Base-by-base conservation (phyloP, 371 early-diverging fungal species). In the Gilbertella persicaria region DNA sequence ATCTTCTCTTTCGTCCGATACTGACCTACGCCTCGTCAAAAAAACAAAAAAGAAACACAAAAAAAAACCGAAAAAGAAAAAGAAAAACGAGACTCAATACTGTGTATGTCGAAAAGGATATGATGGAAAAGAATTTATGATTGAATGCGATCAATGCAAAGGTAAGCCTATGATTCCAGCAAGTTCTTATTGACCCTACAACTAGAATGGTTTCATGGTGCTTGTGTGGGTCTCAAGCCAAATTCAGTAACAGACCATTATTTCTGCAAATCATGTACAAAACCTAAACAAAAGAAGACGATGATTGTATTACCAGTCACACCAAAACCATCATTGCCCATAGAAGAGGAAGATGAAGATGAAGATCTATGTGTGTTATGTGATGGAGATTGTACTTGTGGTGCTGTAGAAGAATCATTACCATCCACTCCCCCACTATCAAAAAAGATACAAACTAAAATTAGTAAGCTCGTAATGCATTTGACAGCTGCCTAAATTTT, bases 121-220 rank as follows among this genome's bases (percentile, higher is more conserved):
- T 55, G 79, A 89, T 60, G 89, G 89, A 23, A 74, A 76, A 43
- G 81, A 80, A 36, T 87, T 91, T 53, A 91, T 91, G 91, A 80
- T 91, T 58, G 87, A 86, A 33, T 91, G 91, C 54, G 90, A 91
- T 58, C 52, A 58, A 10, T 91, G 91, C 61, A 73, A 83, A 58
- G 81, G 79, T 53, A 67, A 50, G 28, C 21, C 0, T 7, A 13
- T 13, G 21, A 36, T 24, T 9, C 14, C 13, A 41, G 4, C 9
- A 12, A 19, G 35, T 16, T 4, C 16, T 24, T 39, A 12, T 35
- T 25, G 19, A 16, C 0, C 20, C 7, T 23, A 16, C 20, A 2
- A 12, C 19, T 59, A 83, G 83, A 83, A 67, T 90, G 91, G 91
- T 88, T 85, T 67, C 91, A 90, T 71, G 91, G 91, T 2, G 66